Conservation (phyloP, 768 basidiomycete species). For the Suillus brevipes region DNA sequence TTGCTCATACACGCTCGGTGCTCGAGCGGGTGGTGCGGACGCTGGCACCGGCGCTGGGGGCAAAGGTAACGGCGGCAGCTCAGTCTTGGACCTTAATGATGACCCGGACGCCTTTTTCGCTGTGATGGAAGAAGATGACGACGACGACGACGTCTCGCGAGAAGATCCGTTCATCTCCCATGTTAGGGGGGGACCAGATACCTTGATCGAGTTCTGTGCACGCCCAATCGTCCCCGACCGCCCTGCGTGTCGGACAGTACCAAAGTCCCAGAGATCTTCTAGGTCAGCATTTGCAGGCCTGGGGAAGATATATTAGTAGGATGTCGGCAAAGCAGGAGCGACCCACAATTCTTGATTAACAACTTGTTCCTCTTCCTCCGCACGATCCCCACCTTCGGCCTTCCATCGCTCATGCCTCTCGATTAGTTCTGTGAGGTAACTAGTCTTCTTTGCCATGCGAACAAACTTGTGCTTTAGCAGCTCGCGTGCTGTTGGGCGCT, state of each 20-base stretch:
- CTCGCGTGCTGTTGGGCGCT: constrained; percentile 95
- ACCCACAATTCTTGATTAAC: constrained; percentile 64
- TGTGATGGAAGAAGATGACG: constrained; percentile 39
- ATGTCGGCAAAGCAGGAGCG: constrained; percentile 5
- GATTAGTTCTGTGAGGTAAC: constrained; percentile 92
- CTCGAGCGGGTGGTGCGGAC: constrained; percentile 34
- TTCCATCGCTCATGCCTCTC: constrained; percentile 94
- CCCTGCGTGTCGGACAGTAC: constrained; percentile 82
- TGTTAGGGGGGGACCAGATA: constrained; percentile 70
- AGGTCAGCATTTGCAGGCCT: constrained; percentile 59
- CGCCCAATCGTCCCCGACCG: constrained; percentile 68
- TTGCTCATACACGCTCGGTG: constrained; percentile 48
- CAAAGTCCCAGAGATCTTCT: constrained; percentile 96
- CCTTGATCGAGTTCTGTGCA: constrained; percentile 50
- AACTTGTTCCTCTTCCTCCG: constrained; percentile 69
- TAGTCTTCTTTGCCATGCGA: constrained; percentile 91
- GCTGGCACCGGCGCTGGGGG: constrained; percentile 54
- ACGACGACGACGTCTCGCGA: constrained; percentile 32
- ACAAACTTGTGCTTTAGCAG: constrained; percentile 96
- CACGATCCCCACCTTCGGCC: constrained; percentile 79
- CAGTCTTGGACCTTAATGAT: constrained; percentile 51
- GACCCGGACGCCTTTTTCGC: constrained; percentile 37
- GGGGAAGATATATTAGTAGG: constrained; percentile 10
- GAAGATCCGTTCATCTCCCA: constrained; percentile 73
- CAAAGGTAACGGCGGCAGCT: constrained; percentile 60